Conservation (phyloP, 148 eudicot species). For the Hydrangea macrophylla region DNA sequence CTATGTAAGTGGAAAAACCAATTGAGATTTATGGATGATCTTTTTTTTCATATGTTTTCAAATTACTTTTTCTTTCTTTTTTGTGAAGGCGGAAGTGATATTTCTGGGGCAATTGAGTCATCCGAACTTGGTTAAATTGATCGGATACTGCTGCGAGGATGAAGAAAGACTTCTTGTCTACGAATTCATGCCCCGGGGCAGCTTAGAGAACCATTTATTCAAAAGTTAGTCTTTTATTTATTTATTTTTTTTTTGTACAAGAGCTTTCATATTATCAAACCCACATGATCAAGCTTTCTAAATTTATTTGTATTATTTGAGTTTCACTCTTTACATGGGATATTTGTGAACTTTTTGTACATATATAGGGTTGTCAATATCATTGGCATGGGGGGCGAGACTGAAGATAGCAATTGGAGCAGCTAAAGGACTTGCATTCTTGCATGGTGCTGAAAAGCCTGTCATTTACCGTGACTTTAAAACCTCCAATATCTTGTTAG, state of each 20-base stretch:
- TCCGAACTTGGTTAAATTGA: constrained; percentile 70
- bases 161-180: constrained; percentile 89
- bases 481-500: constrained; percentile 89
- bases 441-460: constrained; percentile 78
- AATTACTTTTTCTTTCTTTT: background rate
- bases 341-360: too few relatives aligned
- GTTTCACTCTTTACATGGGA: too few relatives aligned
- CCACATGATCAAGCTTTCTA: too few relatives aligned
- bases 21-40: too few relatives aligned
- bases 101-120: constrained; percentile 92
- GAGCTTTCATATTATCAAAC: background rate
- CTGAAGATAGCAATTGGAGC: constrained; percentile 84
- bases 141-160: constrained; percentile 94
- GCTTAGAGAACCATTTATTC: constrained; percentile 93
- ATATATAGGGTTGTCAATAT: constrained; percentile 74
- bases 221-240: constrained; percentile 82
- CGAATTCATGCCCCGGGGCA: constrained; percentile 95
- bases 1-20: too few relatives aligned
- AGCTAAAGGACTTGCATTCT: constrained; percentile 94
- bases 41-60: too few relatives aligned
- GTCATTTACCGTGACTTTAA: constrained; percentile 95
- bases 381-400: constrained; percentile 90
- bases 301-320: too few relatives aligned
- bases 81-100: constrained; percentile 83
- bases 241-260: too few relatives aligned